A percentile compares a stretch with the other conserved stretches of the same genome.
Evolutionary conservation across 208 protist species (phyloP).

Genomic region (Acanthamoeba castellanii): DNA sequence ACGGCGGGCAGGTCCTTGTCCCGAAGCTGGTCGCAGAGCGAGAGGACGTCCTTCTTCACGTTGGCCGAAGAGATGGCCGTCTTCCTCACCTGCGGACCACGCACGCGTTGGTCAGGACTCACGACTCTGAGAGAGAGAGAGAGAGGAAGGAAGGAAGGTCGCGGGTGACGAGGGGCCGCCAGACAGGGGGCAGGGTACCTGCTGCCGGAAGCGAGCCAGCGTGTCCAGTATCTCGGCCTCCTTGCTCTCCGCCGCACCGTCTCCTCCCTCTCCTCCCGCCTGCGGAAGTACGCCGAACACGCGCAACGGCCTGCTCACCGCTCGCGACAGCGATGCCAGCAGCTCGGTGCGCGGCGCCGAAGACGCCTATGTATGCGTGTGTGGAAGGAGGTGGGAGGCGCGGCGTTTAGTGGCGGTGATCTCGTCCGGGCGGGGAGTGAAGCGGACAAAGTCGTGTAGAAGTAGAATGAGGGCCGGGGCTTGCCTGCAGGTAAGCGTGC

Average conservation of each 20-base stretch:
- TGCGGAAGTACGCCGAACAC: conserved; percentile 30
- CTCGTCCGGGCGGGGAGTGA: no score
- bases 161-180: not conserved
- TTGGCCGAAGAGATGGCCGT: conserved; percentile 1
- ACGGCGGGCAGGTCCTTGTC: conserved; percentile 27
- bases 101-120: no score
- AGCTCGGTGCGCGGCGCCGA: not conserved
- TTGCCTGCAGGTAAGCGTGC: conserved; percentile 26
- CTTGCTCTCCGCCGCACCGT: not conserved
- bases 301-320: conserved; percentile 32
- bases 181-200: not conserved
- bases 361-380: not conserved
- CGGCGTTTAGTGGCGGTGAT: no score
- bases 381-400: no score
- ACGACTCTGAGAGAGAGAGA: not conserved
- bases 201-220: conserved; percentile 20
- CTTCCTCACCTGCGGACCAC: conserved; percentile 12
- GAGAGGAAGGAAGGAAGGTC: no score
- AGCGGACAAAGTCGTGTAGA: no score
- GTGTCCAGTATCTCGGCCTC: not conserved
- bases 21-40: conserved; percentile 45
- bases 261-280: not conserved
- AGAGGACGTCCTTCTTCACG: conserved; percentile 27
- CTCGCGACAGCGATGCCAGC: not conserved
- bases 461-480: not conserved